Percentiles rank a stretch among this genome's conserved stretches.
These are phyloP conservation scores for Aureobasidium subglaciale DNA, from an alignment of 2,329 filamentous ascomycete genomes.

Conservation along the genomic window DNA sequence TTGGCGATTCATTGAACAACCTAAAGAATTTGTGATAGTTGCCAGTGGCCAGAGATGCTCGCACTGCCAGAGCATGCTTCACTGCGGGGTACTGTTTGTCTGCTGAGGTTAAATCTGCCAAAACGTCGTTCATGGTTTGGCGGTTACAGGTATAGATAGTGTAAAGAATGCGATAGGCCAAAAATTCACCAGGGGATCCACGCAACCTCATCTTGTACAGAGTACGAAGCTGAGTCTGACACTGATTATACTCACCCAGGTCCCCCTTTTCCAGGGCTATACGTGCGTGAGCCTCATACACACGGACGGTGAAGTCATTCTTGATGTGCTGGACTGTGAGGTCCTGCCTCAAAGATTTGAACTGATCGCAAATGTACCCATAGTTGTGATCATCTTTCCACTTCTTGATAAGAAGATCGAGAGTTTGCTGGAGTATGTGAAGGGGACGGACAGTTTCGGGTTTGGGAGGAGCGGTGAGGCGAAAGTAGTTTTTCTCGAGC, in stretches of 20 bases:
- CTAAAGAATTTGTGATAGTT: constrained; percentile 99
- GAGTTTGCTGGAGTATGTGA: constrained; percentile 67
- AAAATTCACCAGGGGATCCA: constrained; percentile 90
- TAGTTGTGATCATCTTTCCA: constrained; percentile 94
- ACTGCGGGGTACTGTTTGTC: constrained; percentile 81
- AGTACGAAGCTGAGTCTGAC: constrained; percentile 92
- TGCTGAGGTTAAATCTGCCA: constrained; percentile 97
- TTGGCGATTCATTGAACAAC: constrained; percentile 86
- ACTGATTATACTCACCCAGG: constrained; percentile 99
- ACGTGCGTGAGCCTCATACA: constrained; percentile 95
- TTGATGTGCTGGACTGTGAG: constrained; percentile 95
- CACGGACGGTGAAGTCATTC: constrained; percentile 90
- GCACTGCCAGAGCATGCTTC: constrained; percentile 84
- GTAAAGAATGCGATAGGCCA: constrained; percentile 98
- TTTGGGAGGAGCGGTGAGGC: constrained; percentile 83
- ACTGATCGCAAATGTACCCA: constrained; percentile 96
- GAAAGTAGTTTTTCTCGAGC: constrained; percentile 90
- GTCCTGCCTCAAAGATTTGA: constrained; percentile 97
- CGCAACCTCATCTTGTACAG: constrained; percentile 82
- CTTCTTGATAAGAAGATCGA: constrained; percentile 86
- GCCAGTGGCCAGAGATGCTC: constrained; percentile 82
- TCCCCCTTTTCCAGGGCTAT: constrained; percentile 98
- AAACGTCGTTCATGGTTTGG: constrained; percentile 93
- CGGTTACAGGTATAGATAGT: constrained; percentile 98
- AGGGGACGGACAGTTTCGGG: constrained; percentile 83